These are phyloP conservation scores for Catharanthus roseus DNA, from an alignment of 257 asterid species.

Conservation along the genomic window DNA sequence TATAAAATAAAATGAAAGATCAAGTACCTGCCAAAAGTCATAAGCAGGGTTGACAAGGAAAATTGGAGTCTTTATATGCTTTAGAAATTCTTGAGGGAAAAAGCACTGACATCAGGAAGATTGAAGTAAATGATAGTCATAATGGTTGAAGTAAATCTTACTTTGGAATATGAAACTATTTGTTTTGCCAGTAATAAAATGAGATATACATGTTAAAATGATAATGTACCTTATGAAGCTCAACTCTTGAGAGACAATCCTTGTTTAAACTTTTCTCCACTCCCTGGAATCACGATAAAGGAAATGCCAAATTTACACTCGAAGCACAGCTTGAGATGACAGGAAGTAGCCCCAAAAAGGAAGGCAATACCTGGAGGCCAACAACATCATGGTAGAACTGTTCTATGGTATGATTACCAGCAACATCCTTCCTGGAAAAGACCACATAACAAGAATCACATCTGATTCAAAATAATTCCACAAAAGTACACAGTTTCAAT, in stretches of 20 bases:
- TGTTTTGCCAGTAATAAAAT: not conserved
- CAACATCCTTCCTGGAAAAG: constrained; percentile 68
- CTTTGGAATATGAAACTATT: not conserved
- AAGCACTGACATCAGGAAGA: constrained; percentile 58
- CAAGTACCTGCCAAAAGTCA: constrained; percentile 90
- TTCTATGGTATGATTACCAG: constrained; percentile 54
- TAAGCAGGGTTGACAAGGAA: constrained; percentile 88
- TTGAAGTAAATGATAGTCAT: constrained; percentile 17
- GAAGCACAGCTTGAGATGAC: not conserved
- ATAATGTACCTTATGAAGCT: constrained; percentile 64
- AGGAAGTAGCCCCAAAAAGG: not conserved
- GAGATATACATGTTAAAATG: constrained; percentile 14
- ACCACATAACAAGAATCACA: constrained; percentile 18
- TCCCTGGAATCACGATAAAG: constrained; percentile 46
- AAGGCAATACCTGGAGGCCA: constrained; percentile 60
- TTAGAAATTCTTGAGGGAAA: constrained; percentile 80
- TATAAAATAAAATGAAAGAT: constrained; percentile 7
- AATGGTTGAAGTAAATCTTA: not conserved
- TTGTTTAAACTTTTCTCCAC: constrained; percentile 59
- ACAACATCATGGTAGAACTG: constrained; percentile 73
- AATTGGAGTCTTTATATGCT: constrained; percentile 65
- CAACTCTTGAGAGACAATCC: constrained; percentile 64
- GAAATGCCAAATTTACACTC: constrained; percentile 8
- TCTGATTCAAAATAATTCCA: not conserved
- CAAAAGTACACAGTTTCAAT: not conserved